These are phyloP conservation scores for Pichia sp. DNA, from an alignment of 1,139 yeast species.

Conservation along the genomic window DNA sequence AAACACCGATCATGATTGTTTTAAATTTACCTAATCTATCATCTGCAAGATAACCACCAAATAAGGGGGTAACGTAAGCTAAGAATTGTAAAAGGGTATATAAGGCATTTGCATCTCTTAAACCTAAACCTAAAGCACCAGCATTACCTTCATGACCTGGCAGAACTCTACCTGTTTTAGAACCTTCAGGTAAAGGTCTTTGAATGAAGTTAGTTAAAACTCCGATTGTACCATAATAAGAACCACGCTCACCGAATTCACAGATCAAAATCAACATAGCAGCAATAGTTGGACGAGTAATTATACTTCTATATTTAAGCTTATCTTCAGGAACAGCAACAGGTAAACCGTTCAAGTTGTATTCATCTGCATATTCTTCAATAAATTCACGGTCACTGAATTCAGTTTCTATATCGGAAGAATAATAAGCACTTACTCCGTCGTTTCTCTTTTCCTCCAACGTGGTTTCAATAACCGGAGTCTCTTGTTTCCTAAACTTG, in stretches of 20 bases:
- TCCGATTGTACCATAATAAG: constrained; percentile 36
- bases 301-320: constrained; percentile 34
- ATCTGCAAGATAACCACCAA: constrained; percentile 41
- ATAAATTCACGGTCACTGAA: constrained; percentile 15
- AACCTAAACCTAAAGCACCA: constrained; percentile 37
- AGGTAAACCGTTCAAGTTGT: constrained; percentile 24
- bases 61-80: constrained; percentile 38
- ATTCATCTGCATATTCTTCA: constrained; percentile 24
- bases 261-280: constrained; percentile 33
- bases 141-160: constrained; percentile 18
- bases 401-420: not conserved
- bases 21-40: constrained; percentile 36
- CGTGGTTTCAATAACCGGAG: not conserved
- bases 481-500: not conserved
- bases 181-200: constrained; percentile 45
- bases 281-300: constrained; percentile 33
- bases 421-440: not conserved
- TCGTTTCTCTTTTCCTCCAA: not conserved
- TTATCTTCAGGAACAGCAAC: constrained; percentile 38
- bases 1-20: constrained; percentile 37
- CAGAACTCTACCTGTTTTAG: constrained; percentile 28
- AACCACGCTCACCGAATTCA: constrained; percentile 42
- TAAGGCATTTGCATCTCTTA: constrained; percentile 35
- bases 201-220: constrained; percentile 36
- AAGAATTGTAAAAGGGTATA: constrained; percentile 35